Conservation (phyloP, 2,329 filamentous ascomycete species). For the Epichloe bromicola region DNA sequence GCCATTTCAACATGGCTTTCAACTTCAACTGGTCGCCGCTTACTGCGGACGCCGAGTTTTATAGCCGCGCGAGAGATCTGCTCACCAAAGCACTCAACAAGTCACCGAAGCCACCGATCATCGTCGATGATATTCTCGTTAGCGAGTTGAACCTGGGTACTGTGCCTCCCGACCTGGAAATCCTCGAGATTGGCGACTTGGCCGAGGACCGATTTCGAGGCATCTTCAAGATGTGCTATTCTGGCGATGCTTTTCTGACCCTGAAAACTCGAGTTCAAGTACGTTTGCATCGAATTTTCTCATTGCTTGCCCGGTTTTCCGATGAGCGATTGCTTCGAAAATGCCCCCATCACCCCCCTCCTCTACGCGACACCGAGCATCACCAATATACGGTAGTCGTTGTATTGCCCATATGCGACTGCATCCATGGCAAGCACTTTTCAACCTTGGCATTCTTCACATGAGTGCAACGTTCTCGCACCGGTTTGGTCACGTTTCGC, state of each 20-base stretch:
- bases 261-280: conserved; percentile 91
- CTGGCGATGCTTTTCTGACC: conserved; percentile 88
- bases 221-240: conserved; percentile 99
- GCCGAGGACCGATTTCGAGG: conserved; percentile 94
- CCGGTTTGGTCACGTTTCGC: background rate
- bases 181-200: conserved; percentile 92
- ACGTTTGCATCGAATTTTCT: conserved; percentile 22
- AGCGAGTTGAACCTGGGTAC: conserved; percentile 95
- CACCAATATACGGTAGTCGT: background rate
- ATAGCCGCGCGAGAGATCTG: conserved; percentile 82
- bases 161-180: conserved; percentile 88
- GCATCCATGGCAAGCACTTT: background rate
- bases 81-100: conserved; percentile 94
- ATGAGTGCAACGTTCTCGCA: background rate
- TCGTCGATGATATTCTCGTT: conserved; percentile 97
- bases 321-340: conserved; percentile 8
- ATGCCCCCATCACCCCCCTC: conserved; percentile 6
- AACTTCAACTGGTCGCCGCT: conserved; percentile 99
- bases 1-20: conserved; percentile 76
- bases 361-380: background rate
- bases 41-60: conserved; percentile 86
- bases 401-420: background rate
- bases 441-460: background rate
- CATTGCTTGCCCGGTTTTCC: conserved; percentile 7
- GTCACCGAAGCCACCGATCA: conserved; percentile 93